These are phyloP conservation scores for Epichloe hybrida DNA, from an alignment of 2,329 filamentous ascomycete genomes.

Conservation along the genomic window DNA sequence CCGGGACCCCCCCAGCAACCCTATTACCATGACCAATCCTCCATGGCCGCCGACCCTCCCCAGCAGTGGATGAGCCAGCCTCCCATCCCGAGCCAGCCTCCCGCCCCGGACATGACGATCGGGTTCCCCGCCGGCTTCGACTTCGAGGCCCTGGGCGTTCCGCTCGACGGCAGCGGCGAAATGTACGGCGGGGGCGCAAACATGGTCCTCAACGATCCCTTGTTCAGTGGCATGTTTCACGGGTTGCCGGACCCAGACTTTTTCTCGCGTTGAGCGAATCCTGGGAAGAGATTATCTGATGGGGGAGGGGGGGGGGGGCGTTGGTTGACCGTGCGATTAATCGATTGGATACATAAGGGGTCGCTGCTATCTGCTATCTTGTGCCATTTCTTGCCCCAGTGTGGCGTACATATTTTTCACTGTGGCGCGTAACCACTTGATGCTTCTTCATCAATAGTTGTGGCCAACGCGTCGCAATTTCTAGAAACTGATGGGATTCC, in stretches of 20 bases:
- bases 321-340: too few relatives aligned
- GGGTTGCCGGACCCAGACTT: constrained; percentile 20
- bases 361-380: too few relatives aligned
- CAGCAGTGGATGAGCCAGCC: constrained; percentile 5
- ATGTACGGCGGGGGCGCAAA: constrained; percentile 20
- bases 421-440: too few relatives aligned
- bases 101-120: constrained; percentile 8
- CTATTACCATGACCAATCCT: neutral
- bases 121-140: constrained; percentile 16
- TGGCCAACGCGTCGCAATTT: too few relatives aligned
- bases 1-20: constrained; percentile 10
- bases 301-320: too few relatives aligned
- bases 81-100: neutral
- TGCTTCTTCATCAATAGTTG: too few relatives aligned
- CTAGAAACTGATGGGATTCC: too few relatives aligned
- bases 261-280: constrained; percentile 20
- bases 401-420: too few relatives aligned
- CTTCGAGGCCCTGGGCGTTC: constrained; percentile 17
- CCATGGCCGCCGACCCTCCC: neutral
- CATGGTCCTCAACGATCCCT: constrained; percentile 26
- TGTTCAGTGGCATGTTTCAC: constrained; percentile 25
- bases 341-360: too few relatives aligned
- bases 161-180: constrained; percentile 13
- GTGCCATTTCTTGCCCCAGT: too few relatives aligned
- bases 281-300: too few relatives aligned